Evolutionary conservation across 345 rosid species (phyloP).

Genomic region (Toxicodendron radicans): DNA sequence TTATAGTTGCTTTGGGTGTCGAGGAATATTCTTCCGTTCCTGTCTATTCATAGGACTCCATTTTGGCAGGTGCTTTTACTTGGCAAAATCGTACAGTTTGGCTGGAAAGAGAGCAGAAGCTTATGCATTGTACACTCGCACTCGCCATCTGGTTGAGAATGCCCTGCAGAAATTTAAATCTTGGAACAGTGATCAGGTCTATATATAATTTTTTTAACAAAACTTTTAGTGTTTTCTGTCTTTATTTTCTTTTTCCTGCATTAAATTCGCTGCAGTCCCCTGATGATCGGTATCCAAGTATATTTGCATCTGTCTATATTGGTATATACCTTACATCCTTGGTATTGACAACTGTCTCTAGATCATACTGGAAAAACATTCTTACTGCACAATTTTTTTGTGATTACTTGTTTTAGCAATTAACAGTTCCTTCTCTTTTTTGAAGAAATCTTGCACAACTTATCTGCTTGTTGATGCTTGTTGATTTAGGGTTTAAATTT

Average conservation of each 20-base stretch:
- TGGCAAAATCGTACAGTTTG: conserved; percentile 86
- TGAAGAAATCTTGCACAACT: not conserved
- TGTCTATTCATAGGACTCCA: conserved; percentile 16
- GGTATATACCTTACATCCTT: not conserved
- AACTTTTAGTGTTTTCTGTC: not conserved
- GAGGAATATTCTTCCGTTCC: not conserved
- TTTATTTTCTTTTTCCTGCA: not conserved
- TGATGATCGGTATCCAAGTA: not conserved
- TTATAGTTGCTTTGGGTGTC: not conserved
- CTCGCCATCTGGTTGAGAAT: conserved; percentile 76
- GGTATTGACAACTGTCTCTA: not conserved
- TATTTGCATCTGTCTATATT: not conserved
- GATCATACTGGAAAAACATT: not conserved
- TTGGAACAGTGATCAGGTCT: conserved; percentile 56
- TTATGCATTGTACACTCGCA: conserved; percentile 66
- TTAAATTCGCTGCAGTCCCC: not conserved
- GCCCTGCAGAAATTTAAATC: conserved; percentile 55
- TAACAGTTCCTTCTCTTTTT: not conserved
- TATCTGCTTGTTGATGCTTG: not conserved
- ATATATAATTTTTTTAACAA: not conserved
- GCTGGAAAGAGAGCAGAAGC: conserved; percentile 95
- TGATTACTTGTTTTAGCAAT: not conserved
- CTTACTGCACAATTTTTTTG: not conserved
- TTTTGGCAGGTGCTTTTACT: conserved; percentile 81
- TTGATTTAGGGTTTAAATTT: not conserved